These are phyloP conservation scores for Delonix regia DNA, from an alignment of 306 rosid species.

Conservation along the genomic window DNA sequence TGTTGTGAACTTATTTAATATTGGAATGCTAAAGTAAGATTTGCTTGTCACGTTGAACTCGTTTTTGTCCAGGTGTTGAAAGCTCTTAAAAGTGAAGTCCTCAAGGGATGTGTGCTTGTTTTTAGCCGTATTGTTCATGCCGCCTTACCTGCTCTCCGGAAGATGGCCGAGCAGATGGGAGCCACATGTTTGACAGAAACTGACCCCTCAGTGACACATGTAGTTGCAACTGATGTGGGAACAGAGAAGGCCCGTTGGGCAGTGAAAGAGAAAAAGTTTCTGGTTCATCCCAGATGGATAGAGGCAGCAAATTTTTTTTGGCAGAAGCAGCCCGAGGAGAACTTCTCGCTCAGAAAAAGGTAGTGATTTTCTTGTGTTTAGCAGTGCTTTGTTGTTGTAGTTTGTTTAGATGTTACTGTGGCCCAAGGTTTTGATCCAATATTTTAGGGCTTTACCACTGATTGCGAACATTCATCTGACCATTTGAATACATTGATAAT, in stretches of 20 bases:
- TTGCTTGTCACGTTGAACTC: not conserved
- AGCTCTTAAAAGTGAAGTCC: constrained; percentile 47
- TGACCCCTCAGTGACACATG: constrained; percentile 73
- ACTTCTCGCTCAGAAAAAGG: constrained; percentile 44
- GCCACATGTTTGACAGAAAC: constrained; percentile 68
- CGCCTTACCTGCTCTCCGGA: constrained; percentile 58
- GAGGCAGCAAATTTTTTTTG: constrained; percentile 86
- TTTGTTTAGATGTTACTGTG: not conserved
- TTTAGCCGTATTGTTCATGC: constrained; percentile 69
- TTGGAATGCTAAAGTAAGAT: constrained; percentile 15
- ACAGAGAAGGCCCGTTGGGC: constrained; percentile 91
- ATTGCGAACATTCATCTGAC: constrained; percentile 1
- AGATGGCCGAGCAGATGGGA: constrained; percentile 85
- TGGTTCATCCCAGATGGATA: constrained; percentile 87
- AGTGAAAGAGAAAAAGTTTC: constrained; percentile 60
- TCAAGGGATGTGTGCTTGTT: constrained; percentile 65
- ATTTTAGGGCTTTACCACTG: constrained; percentile 8
- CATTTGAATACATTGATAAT: not conserved
- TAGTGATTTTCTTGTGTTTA: constrained; percentile 17
- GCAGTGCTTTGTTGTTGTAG: not conserved
- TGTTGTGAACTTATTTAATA: not conserved
- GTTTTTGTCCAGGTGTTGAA: constrained; percentile 60
- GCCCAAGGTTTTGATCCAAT: constrained; percentile 17
- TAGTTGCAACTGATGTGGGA: constrained; percentile 72
- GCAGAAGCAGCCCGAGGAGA: constrained; percentile 76